Evolutionary conservation across 2,329 filamentous ascomycete species (phyloP).

Genomic region (Colletotrichum coccodes): DNA sequence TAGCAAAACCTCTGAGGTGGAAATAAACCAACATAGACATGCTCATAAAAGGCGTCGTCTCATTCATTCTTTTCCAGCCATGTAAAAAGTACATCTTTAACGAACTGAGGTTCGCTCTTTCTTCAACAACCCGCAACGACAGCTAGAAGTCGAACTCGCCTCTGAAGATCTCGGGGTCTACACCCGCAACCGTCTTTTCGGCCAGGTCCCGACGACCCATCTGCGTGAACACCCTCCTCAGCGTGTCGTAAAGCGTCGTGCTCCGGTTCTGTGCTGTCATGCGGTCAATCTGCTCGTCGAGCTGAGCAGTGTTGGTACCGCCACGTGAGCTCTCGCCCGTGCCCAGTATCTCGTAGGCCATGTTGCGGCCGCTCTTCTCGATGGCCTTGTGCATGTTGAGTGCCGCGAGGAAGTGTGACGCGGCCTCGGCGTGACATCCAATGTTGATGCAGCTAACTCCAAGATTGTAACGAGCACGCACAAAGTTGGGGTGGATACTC

Average conservation of each 20-base stretch:
- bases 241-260: slow-evolving; percentile 95
- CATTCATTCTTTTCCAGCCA: neutral
- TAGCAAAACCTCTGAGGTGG: neutral
- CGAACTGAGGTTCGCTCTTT: neutral
- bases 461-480: slow-evolving; percentile 95
- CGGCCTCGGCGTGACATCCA: slow-evolving; percentile 92
- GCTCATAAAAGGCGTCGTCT: neutral
- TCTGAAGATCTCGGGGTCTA: slow-evolving; percentile 90
- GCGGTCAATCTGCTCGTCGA: slow-evolving; percentile 81
- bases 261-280: slow-evolving; percentile 96
- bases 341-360: slow-evolving; percentile 84
- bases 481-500: slow-evolving; percentile 92
- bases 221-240: slow-evolving; percentile 93
- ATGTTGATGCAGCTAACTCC: slow-evolving; percentile 98
- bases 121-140: neutral
- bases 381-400: slow-evolving; percentile 96
- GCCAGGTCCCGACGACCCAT: slow-evolving; percentile 92
- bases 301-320: slow-evolving; percentile 55
- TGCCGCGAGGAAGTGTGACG: slow-evolving; percentile 90
- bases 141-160: slow-evolving; percentile 85
- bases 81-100: neutral
- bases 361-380: slow-evolving; percentile 84
- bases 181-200: slow-evolving; percentile 86
- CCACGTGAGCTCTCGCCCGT: slow-evolving; percentile 46
- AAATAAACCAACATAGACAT: neutral